Evolutionary conservation across 441 rosid genomes (phyloP).

Genomic region (Adansonia grandidieri): DNA sequence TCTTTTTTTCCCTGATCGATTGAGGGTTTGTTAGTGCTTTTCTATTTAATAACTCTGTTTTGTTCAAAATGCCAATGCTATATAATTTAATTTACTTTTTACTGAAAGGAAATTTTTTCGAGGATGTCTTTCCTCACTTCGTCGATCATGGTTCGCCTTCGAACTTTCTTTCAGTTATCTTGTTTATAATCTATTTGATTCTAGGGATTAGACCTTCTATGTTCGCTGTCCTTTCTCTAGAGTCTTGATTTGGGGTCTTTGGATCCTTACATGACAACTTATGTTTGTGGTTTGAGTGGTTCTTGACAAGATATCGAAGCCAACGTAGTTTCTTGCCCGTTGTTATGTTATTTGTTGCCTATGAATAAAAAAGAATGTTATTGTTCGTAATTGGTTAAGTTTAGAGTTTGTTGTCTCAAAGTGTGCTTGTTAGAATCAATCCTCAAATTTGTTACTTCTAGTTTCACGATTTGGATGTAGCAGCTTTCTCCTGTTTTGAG

Average conservation of each 20-base stretch:
- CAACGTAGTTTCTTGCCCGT: neutral
- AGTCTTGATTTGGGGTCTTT: neutral
- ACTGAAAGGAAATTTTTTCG: neutral
- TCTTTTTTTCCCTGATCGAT: neutral
- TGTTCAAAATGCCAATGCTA: neutral
- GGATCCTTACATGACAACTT: neutral
- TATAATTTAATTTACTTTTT: neutral
- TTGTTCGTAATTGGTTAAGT: neutral
- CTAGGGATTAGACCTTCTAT: neutral
- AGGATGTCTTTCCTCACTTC: neutral
- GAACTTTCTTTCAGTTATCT: neutral
- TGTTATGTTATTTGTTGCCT: neutral
- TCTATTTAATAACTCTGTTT: neutral
- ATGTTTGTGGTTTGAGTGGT: neutral
- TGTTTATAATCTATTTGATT: neutral
- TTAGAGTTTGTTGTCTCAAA: neutral
- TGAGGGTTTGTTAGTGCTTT: neutral
- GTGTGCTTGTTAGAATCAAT: too few relatives aligned
- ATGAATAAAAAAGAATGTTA: too few relatives aligned
- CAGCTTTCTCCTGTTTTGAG: neutral
- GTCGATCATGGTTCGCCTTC: too few relatives aligned
- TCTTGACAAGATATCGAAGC: neutral
- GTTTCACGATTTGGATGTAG: neutral
- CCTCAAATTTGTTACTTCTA: too few relatives aligned
- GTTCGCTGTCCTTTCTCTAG: neutral